A percentile compares a stretch with the other conserved stretches of the same genome.
These are phyloP conservation scores for Nakazawaea peltata DNA, from an alignment of 805 yeast genomes.

Conservation along the genomic window DNA sequence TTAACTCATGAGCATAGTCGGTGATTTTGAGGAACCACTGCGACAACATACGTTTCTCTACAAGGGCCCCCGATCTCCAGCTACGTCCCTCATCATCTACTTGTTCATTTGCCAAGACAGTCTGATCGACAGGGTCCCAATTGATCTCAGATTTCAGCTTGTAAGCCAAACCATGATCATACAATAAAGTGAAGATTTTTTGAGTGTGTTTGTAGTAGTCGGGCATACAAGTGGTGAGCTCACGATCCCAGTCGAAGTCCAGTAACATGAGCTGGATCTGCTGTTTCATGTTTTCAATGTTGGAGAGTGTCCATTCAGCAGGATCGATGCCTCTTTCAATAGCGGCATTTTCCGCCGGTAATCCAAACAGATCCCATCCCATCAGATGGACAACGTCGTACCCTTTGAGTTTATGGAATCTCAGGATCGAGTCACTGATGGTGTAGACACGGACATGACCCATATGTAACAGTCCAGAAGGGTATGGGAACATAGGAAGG, in stretches of 20 bases:
- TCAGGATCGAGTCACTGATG: slow-evolving; percentile 74
- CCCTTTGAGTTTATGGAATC: slow-evolving; percentile 74
- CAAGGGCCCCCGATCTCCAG: slow-evolving; percentile 96
- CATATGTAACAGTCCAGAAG: slow-evolving; percentile 87
- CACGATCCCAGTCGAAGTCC: slow-evolving; percentile 91
- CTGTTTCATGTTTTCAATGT: slow-evolving; percentile 77
- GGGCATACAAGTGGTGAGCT: slow-evolving; percentile 77
- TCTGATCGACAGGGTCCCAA: slow-evolving; percentile 96
- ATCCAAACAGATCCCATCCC: slow-evolving; percentile 99
- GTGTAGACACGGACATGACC: slow-evolving; percentile 94
- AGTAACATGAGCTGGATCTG: slow-evolving; percentile 76
- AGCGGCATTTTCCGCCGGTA: slow-evolving; percentile 98
- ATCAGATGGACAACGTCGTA: slow-evolving; percentile 83
- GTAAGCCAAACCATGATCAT: slow-evolving; percentile 76
- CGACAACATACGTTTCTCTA: slow-evolving; percentile 69
- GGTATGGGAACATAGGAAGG: slow-evolving; percentile 91
- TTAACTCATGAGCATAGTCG: slow-evolving; percentile 60
- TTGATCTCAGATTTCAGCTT: slow-evolving; percentile 82
- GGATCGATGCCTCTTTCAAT: slow-evolving; percentile 78
- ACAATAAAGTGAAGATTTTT: slow-evolving; percentile 65
- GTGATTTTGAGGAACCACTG: slow-evolving; percentile 97
- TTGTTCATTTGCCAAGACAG: slow-evolving; percentile 95
- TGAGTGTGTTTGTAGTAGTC: slow-evolving; percentile 94
- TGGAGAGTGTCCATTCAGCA: slow-evolving; percentile 70
- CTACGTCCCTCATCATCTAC: slow-evolving; percentile 87